These are phyloP conservation scores for Leccinum aurantiacum DNA, from an alignment of 768 basidiomycete species.

Conservation along the genomic window DNA sequence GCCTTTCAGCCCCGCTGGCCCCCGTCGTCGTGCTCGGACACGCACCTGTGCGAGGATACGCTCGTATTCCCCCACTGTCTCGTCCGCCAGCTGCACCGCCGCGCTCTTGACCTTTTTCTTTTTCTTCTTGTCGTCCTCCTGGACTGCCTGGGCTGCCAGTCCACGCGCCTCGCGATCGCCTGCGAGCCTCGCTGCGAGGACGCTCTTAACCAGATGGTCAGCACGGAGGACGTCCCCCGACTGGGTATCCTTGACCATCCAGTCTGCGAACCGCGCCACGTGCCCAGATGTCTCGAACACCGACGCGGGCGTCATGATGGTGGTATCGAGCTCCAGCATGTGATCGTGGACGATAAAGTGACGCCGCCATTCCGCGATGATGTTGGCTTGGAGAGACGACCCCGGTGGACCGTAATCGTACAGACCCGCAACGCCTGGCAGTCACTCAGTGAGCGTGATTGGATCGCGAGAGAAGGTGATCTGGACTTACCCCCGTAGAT, in stretches of 20 bases:
- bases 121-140: conserved; percentile 51
- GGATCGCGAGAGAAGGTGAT: neutral
- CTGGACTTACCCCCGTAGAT: conserved; percentile 86
- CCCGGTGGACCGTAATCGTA: conserved; percentile 99
- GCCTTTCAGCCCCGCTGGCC: neutral
- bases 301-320: conserved; percentile 92
- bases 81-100: conserved; percentile 73
- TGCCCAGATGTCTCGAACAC: conserved; percentile 98
- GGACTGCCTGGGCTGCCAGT: conserved; percentile 62
- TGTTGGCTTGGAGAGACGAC: conserved; percentile 93
- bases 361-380: conserved; percentile 93
- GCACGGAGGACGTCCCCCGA: conserved; percentile 97
- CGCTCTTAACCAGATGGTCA: conserved; percentile 92
- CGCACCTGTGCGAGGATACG: conserved; percentile 82
- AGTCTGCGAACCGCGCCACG: conserved; percentile 97
- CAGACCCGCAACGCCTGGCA: conserved; percentile 87
- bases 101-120: conserved; percentile 69
- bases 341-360: conserved; percentile 98
- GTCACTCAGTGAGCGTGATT: neutral
- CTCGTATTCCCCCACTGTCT: conserved; percentile 75
- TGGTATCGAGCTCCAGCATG: conserved; percentile 98
- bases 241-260: conserved; percentile 97
- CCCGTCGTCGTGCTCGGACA: neutral
- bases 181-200: conserved; percentile 85
- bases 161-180: conserved; percentile 91